These are phyloP conservation scores for Exophiala calicioides DNA, from an alignment of 2,329 filamentous ascomycete species.

Conservation along the genomic window DNA sequence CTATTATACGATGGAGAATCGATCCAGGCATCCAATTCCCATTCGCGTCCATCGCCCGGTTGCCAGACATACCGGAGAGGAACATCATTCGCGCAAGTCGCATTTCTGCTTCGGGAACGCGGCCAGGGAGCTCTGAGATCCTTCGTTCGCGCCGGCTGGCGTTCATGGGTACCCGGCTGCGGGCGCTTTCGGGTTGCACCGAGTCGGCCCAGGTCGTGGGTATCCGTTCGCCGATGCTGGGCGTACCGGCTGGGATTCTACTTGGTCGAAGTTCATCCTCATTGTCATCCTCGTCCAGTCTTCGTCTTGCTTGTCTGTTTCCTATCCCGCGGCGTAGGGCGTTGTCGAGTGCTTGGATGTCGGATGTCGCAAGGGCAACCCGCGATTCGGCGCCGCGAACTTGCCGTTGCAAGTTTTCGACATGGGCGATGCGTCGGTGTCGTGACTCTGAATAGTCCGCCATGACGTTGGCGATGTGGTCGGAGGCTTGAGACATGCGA, in stretches of 20 bases:
- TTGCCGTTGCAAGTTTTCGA: conserved; percentile 27
- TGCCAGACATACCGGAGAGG: conserved; percentile 16
- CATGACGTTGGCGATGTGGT: conserved; percentile 16
- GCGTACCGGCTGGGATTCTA: not conserved
- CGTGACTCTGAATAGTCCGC: conserved; percentile 20
- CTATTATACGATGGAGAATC: conserved; percentile 39
- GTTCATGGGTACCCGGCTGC: not conserved
- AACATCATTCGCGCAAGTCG: conserved; percentile 27
- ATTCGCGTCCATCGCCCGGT: conserved; percentile 27
- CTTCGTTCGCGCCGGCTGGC: too few species aligned
- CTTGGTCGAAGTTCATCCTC: not conserved
- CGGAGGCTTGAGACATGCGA: conserved; percentile 1
- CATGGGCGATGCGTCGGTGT: conserved; percentile 17
- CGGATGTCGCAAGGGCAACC: conserved; percentile 24
- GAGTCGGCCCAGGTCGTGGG: not conserved
- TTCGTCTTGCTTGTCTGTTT: not conserved
- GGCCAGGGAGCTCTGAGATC: conserved; percentile 6
- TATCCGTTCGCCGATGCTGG: not conserved
- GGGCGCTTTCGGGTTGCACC: not conserved
- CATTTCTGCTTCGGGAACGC: conserved; percentile 25
- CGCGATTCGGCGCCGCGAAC: conserved; percentile 29
- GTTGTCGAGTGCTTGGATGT: conserved; percentile 22
- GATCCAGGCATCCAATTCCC: conserved; percentile 31
- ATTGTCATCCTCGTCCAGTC: conserved; percentile 1
- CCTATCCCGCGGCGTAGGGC: conserved; percentile 10